Evolutionary conservation across 2,329 filamentous ascomycete genomes (phyloP).

Genomic region (Metarhizium humberi): DNA sequence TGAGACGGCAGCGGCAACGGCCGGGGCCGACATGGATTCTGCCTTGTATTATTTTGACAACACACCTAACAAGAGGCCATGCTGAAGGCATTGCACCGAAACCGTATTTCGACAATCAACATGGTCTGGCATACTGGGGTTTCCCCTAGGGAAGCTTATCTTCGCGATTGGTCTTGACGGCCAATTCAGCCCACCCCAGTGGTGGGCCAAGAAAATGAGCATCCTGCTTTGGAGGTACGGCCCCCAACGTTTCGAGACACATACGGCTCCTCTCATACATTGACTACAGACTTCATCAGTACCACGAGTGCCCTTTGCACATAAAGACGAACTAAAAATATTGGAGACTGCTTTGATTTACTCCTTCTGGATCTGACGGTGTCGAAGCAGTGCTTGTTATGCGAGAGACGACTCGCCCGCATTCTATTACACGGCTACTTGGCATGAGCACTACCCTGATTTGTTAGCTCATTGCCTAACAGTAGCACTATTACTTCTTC

Average conservation of each 20-base stretch:
- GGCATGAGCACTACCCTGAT: background rate
- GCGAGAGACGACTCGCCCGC: background rate
- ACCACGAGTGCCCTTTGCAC: background rate
- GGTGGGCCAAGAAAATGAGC: too few relatives aligned
- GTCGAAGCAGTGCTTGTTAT: background rate
- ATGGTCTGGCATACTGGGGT: background rate
- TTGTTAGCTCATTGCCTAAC: background rate
- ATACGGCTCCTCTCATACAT: background rate
- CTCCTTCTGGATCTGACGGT: too few relatives aligned
- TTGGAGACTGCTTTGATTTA: background rate
- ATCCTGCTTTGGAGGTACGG: background rate
- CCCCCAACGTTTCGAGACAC: background rate
- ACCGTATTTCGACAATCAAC: background rate
- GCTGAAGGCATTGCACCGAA: background rate
- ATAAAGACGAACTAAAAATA: background rate
- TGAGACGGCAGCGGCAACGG: slow-evolving; percentile 2
- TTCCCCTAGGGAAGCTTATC: background rate
- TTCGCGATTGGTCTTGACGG: background rate
- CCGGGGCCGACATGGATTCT: slow-evolving; percentile 12
- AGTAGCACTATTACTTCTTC: background rate
- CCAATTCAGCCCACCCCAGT: background rate
- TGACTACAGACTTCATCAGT: background rate
- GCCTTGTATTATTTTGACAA: slow-evolving; percentile 15
- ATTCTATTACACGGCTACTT: background rate
- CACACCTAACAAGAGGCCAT: slow-evolving; percentile 4